Percentiles rank a stretch among this genome's conserved stretches.
phyloP scores from a whole-genome alignment of 2,329 filamentous ascomycete species.

The Botrytis fabae region DNA sequence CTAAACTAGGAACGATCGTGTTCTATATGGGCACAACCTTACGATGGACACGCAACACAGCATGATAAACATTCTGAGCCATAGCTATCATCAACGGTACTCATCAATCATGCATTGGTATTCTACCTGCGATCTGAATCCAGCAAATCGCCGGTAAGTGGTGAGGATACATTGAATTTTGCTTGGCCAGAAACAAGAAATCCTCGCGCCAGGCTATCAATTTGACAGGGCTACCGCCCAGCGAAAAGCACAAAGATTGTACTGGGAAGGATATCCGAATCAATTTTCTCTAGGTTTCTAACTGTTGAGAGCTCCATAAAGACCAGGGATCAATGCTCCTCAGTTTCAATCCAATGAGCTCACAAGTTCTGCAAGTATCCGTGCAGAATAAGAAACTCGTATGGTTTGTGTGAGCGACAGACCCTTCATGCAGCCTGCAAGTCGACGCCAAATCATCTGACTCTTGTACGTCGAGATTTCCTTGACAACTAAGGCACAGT shows the following conservation, averaged over 20 bases:
- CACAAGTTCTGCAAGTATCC: background rate
- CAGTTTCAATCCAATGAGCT: background rate
- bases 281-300: background rate
- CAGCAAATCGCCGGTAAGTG: slow-evolving; percentile 1
- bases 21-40: background rate
- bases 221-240: background rate
- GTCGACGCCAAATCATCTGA: background rate
- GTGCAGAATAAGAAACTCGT: background rate
- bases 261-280: background rate
- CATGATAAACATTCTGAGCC: background rate
- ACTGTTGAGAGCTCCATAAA: background rate
- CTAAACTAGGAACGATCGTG: slow-evolving; percentile 7
- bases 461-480: background rate
- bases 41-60: background rate
- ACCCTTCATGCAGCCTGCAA: slow-evolving; percentile 21
- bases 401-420: slow-evolving; percentile 13
- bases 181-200: slow-evolving; percentile 3
- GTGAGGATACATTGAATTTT: slow-evolving; percentile 8
- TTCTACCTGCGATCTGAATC: background rate
- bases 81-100: background rate
- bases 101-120: background rate
- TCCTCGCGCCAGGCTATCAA: background rate
- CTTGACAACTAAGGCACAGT: background rate
- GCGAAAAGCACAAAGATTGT: background rate
- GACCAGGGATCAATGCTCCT: slow-evolving; percentile 5